Conservation (phyloP, 139 green algal genomes). For the Desmodesmus armatus region DNA sequence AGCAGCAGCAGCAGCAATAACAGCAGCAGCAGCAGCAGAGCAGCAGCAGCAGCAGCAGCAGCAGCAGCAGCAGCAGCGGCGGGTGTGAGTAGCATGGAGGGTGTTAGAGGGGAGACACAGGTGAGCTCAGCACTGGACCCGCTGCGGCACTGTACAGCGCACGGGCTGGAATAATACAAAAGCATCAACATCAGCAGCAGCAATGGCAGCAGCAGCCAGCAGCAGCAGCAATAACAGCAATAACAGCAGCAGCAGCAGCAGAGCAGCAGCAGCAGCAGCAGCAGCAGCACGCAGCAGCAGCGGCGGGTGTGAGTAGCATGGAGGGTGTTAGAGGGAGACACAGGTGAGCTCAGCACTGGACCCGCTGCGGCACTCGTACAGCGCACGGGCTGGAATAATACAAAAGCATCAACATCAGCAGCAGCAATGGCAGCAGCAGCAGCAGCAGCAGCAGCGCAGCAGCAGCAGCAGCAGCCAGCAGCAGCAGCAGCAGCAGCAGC, state of each 20-base stretch:
- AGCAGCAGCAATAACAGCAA: background rate
- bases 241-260: background rate
- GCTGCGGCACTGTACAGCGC: conserved; percentile 30
- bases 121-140: background rate
- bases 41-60: background rate
- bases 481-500: background rate
- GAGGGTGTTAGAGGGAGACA: background rate
- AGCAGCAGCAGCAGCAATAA: background rate
- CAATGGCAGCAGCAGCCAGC: background rate
- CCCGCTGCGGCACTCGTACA: conserved; percentile 32
- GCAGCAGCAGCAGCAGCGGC: background rate
- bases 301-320: background rate
- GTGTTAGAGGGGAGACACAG: background rate
- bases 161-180: too few relatives aligned
- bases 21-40: background rate
- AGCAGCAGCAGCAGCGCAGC: background rate
- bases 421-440: background rate
- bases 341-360: background rate
- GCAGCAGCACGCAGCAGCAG: background rate
- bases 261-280: background rate
- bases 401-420: too few relatives aligned
- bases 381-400: conserved; percentile 21
- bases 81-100: background rate
- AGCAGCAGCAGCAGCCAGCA: background rate
- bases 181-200: too few relatives aligned